Conservation (phyloP, 2,329 filamentous ascomycete genomes). For the Colletotrichum theobromicola region DNA sequence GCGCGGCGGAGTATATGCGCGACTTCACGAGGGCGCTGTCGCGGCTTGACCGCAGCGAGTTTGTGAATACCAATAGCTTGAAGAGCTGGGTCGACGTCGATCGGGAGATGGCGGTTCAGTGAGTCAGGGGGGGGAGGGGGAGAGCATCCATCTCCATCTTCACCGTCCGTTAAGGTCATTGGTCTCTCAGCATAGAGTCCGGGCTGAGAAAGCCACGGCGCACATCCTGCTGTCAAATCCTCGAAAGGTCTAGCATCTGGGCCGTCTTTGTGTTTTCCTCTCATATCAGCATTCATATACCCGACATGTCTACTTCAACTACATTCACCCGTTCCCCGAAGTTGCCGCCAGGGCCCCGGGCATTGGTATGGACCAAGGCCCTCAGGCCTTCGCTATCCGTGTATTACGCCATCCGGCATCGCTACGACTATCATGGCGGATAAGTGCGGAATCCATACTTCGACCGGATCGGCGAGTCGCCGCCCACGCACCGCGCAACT, state of each 20-base stretch:
- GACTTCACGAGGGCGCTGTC: conserved; percentile 33
- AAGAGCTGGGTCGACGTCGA: conserved; percentile 35
- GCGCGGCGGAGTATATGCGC: conserved; percentile 31
- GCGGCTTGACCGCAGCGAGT: conserved; percentile 34
- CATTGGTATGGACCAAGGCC: neutral
- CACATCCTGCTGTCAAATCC: neutral
- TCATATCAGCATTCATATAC: neutral
- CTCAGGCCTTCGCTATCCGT: neutral
- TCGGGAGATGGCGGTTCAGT: neutral
- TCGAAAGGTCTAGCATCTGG: neutral
- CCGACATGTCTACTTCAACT: neutral
- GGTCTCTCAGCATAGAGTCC: too few relatives aligned
- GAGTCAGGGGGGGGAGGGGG: neutral
- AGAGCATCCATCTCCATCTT: too few relatives aligned
- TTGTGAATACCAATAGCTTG: conserved; percentile 33
- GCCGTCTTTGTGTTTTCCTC: rapidly evolving
- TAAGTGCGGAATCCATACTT: neutral
- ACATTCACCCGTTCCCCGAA: neutral
- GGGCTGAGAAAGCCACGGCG: too few relatives aligned
- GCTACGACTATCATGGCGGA: neutral
- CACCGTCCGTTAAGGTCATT: neutral
- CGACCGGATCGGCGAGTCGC: neutral
- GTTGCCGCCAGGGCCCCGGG: neutral
- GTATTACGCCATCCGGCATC: neutral
- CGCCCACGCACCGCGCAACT: neutral